Conservation (phyloP, 345 rosid genomes). For the Carallia brachiata region DNA sequence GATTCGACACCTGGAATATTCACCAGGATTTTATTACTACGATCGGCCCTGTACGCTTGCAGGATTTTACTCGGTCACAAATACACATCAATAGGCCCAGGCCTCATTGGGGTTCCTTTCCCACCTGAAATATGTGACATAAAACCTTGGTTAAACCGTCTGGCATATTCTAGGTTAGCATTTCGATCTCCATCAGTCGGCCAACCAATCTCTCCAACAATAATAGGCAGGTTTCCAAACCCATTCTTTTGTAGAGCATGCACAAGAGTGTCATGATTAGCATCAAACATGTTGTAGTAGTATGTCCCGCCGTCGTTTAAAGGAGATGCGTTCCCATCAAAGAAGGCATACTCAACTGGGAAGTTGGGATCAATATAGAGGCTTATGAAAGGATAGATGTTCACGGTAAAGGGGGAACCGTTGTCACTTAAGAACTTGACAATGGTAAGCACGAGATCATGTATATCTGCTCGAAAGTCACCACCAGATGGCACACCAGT, state of each 20-base stretch:
- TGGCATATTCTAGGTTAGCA: conserved; percentile 56
- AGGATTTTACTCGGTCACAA: too few species aligned
- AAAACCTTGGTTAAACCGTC: conserved; percentile 79
- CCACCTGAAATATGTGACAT: conserved; percentile 48
- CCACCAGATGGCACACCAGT: conserved; percentile 72
- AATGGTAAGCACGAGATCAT: conserved; percentile 56
- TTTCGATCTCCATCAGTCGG: conserved; percentile 72
- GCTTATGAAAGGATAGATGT: conserved; percentile 93
- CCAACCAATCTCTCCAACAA: conserved; percentile 95
- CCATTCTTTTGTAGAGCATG: conserved; percentile 77
- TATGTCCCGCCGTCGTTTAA: conserved; percentile 67
- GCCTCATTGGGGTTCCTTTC: conserved; percentile 69
- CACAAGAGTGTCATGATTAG: conserved; percentile 77
- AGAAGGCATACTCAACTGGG: conserved; percentile 81
- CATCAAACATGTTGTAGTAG: conserved; percentile 86
- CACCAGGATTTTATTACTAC: too few species aligned
- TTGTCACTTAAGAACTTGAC: conserved; percentile 59
- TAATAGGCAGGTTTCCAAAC: conserved; percentile 60
- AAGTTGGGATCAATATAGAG: conserved; percentile 69
- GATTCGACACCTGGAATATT: too few species aligned
- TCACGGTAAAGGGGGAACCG: conserved; percentile 58
- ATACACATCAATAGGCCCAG: conserved; percentile 63
- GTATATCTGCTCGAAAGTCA: conserved; percentile 67
- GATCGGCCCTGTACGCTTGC: too few species aligned
- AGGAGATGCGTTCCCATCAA: conserved; percentile 50